These are phyloP conservation scores for Fomitopsis palustris DNA, from an alignment of 1,284 basidiomycete genomes.

Conservation along the genomic window DNA sequence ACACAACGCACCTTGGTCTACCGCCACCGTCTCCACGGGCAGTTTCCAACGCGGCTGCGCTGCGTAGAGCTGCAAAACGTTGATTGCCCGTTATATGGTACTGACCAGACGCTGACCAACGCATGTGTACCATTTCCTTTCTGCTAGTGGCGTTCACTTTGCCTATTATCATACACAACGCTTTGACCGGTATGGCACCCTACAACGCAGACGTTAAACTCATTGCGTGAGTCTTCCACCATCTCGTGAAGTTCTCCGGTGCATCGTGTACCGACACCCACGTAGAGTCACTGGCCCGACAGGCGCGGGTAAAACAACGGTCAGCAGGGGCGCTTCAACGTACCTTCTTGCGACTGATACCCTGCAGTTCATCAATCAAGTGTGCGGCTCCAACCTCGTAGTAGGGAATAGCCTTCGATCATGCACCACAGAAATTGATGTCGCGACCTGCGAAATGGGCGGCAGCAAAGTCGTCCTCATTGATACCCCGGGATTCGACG, in stretches of 20 bases:
- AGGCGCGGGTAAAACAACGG: slow-evolving; percentile 18
- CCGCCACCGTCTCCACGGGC: background rate
- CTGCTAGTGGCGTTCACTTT: too few species aligned
- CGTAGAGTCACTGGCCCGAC: slow-evolving; percentile 19
- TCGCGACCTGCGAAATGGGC: background rate
- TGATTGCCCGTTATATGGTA: background rate
- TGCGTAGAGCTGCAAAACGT: background rate
- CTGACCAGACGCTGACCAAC: background rate
- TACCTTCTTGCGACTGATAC: background rate
- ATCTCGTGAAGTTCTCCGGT: background rate
- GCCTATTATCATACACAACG: background rate
- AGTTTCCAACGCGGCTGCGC: background rate
- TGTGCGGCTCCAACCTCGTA: slow-evolving; percentile 14
- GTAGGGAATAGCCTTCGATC: slow-evolving; percentile 13
- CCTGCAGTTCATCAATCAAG: slow-evolving; percentile 20
- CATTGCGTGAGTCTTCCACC: background rate
- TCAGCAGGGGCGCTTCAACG: background rate
- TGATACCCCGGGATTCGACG: slow-evolving; percentile 41
- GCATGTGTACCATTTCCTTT: too few species aligned
- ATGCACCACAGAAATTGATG: slow-evolving; percentile 12
- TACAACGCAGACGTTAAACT: background rate
- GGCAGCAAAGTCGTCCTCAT: slow-evolving; percentile 13
- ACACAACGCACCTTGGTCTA: background rate
- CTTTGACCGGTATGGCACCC: background rate
- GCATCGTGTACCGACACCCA: background rate